Conservation (phyloP, 768 basidiomycete species). For the Roridomyces roridus region DNA sequence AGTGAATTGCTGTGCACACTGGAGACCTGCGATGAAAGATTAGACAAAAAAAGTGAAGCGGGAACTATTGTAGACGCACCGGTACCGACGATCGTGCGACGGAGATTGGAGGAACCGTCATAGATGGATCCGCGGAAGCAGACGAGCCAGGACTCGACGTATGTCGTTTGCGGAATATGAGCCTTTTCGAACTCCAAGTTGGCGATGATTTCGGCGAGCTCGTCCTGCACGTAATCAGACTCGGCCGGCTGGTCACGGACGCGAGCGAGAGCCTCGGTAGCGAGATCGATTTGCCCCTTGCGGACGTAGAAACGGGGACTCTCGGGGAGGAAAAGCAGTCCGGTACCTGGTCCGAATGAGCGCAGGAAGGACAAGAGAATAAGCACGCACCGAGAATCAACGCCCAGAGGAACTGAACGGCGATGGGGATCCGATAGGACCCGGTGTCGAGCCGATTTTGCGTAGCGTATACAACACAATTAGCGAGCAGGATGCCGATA, state of each 20-base stretch:
- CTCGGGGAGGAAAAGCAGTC: slow-evolving; percentile 79
- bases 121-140: slow-evolving; percentile 51
- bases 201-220: slow-evolving; percentile 53
- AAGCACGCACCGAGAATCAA: slow-evolving; percentile 55
- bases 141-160: slow-evolving; percentile 54
- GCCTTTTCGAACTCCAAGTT: slow-evolving; percentile 69
- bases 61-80: too few species aligned
- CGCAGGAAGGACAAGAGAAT: too few species aligned
- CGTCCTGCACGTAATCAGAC: slow-evolving; percentile 60
- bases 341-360: slow-evolving; percentile 30
- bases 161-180: slow-evolving; percentile 60
- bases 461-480: slow-evolving; percentile 73
- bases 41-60: too few species aligned
- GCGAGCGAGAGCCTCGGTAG: slow-evolving; percentile 62
- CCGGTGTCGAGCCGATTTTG: slow-evolving; percentile 53
- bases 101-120: slow-evolving; percentile 3
- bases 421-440: slow-evolving; percentile 74
- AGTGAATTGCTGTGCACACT: slow-evolving; percentile 69
- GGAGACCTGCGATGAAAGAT: not conserved
- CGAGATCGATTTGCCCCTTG: slow-evolving; percentile 50
- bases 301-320: slow-evolving; percentile 58
- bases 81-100: slow-evolving; percentile 80
- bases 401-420: slow-evolving; percentile 84
- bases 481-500: slow-evolving; percentile 76
- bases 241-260: slow-evolving; percentile 61